phyloP scores from a whole-genome alignment of 2,329 filamentous ascomycete species.

The Cordyceps cicadae region DNA sequence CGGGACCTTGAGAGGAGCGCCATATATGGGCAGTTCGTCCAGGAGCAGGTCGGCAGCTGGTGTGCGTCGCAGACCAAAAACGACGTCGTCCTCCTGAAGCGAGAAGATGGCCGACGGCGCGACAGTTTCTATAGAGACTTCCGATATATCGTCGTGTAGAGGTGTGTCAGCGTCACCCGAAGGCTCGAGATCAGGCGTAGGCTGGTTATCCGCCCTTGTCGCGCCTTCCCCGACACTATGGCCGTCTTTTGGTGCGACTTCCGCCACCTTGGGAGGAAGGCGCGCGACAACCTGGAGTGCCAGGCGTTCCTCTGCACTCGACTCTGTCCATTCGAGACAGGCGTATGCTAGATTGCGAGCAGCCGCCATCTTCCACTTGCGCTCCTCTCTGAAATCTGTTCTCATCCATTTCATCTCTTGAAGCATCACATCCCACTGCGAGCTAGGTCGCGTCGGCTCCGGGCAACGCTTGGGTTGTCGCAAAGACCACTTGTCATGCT shows the following conservation, averaged over 20 bases:
- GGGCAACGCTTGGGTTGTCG: conserved; percentile 77
- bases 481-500: conserved; percentile 85
- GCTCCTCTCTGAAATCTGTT: conserved; percentile 87
- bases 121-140: conserved; percentile 40
- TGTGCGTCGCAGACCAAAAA: conserved; percentile 69
- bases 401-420: conserved; percentile 98
- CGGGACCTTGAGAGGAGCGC: conserved; percentile 52
- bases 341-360: conserved; percentile 73
- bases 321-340: conserved; percentile 73
- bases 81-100: conserved; percentile 71
- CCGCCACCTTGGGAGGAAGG: conserved; percentile 34
- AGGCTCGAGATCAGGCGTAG: conserved; percentile 60
- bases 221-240: conserved; percentile 27
- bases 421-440: conserved; percentile 79
- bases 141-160: conserved; percentile 30
- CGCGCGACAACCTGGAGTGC: conserved; percentile 58
- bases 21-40: conserved; percentile 73
- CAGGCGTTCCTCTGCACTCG: conserved; percentile 53
- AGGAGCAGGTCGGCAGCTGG: conserved; percentile 68
- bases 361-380: conserved; percentile 82
- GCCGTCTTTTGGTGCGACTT: conserved; percentile 20
- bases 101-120: conserved; percentile 75
- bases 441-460: conserved; percentile 68
- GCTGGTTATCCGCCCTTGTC: conserved; percentile 34
- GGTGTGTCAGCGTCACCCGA: conserved; percentile 55